phyloP scores from a whole-genome alignment of 306 rosid genomes.

The Abrus pulchellus region DNA sequence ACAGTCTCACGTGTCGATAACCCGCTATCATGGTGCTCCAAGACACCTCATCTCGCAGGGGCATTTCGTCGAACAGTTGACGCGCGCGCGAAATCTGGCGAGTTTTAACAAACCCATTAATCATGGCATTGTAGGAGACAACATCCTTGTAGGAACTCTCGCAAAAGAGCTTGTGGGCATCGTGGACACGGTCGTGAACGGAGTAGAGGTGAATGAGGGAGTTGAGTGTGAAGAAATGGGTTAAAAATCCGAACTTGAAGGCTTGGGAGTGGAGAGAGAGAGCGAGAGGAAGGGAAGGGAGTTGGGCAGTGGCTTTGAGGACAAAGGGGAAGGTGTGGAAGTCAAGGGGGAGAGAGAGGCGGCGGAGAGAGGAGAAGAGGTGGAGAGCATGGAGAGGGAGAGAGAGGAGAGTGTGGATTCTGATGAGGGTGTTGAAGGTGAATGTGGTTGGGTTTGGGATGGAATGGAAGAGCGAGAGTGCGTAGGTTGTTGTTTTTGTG shows the following conservation, averaged over 20 bases:
- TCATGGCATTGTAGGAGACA: conserved; percentile 71
- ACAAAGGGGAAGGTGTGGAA: conserved; percentile 77
- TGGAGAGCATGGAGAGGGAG: conserved; percentile 64
- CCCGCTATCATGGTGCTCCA: conserved; percentile 84
- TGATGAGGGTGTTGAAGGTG: conserved; percentile 71
- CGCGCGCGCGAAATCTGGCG: conserved; percentile 56
- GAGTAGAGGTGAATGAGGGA: conserved; percentile 66
- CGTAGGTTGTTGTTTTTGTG: conserved; percentile 46
- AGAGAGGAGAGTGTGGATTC: conserved; percentile 68
- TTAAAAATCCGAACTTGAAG: conserved; percentile 59
- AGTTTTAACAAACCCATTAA: conserved; percentile 63
- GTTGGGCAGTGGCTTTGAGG: conserved; percentile 67
- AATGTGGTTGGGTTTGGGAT: conserved; percentile 72
- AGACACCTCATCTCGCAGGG: conserved; percentile 60
- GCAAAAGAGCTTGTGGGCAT: conserved; percentile 59
- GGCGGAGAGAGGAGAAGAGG: conserved; percentile 63
- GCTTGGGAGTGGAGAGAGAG: conserved; percentile 68
- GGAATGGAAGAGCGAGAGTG: conserved; percentile 61
- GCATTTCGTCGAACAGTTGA: conserved; percentile 69
- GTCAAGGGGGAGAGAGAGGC: conserved; percentile 66
- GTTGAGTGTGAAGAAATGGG: conserved; percentile 59
- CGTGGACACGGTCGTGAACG: conserved; percentile 7
- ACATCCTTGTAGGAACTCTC: conserved; percentile 52
- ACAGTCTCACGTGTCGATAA: conserved; percentile 55
- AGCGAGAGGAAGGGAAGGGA: conserved; percentile 47